Conservation (phyloP, 2,329 filamentous ascomycete genomes). For the Metarhizium brunneum region DNA sequence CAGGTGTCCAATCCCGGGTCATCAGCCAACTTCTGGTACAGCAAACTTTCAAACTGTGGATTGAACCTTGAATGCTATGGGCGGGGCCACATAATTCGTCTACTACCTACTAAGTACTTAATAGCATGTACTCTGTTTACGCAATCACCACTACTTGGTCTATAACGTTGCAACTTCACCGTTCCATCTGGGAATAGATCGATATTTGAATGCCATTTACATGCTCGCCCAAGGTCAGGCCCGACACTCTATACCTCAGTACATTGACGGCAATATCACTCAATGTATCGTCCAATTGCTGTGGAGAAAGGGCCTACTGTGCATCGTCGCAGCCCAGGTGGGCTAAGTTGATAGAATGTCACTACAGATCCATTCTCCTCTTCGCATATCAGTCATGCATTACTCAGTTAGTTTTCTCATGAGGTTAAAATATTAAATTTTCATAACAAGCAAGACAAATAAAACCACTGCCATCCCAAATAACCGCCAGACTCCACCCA, state of each 20-base stretch:
- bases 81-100: neutral
- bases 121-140: too few species aligned
- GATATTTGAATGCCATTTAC: too few species aligned
- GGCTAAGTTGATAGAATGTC: neutral
- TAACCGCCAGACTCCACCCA: constrained; percentile 16
- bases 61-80: too few species aligned
- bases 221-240: too few species aligned
- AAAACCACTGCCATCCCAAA: constrained; percentile 16
- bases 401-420: neutral
- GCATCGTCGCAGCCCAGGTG: neutral
- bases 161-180: too few species aligned
- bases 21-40: neutral
- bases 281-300: neutral
- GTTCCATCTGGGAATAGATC: too few species aligned
- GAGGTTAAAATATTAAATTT: constrained; percentile 16
- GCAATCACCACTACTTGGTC: too few species aligned
- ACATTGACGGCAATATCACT: too few species aligned
- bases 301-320: neutral
- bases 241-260: too few species aligned
- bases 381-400: neutral
- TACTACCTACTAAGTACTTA: neutral
- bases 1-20: too few species aligned
- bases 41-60: too few species aligned
- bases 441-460: constrained; percentile 16
- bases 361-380: neutral